Evolutionary conservation across 2,329 filamentous ascomycete genomes (phyloP), one percentile per base, ranked within the genome.

Genomic region (Stagonosporopsis vannaccii): DNA sequence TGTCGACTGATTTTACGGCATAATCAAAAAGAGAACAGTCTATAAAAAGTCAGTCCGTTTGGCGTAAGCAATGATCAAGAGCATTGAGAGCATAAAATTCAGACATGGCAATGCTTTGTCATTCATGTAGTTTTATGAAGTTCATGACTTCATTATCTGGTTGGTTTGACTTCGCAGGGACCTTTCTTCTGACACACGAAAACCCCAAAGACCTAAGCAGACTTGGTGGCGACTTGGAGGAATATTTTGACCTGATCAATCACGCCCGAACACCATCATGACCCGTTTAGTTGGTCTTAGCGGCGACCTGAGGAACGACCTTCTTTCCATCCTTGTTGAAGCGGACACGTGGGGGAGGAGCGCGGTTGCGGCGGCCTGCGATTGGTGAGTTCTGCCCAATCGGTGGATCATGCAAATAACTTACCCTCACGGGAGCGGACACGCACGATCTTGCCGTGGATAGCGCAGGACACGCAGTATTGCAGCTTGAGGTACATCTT

Each of bases 251-350:
- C 30, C 65, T 71, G 67, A 68, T 70, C 68, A 63, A 65, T 67
- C 61, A 61, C 52, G 61, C 56, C 62, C 52, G 44, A 22, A 54
- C 46, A 25, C 40, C 60, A 45, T 51, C 55, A 42, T 37, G 17
- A 44, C 19, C 20, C n/a, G 15, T 59, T 51, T 74, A 75, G 59
- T 61, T 74, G 32, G 81, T 75, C 74, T 84, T 83, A 84, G 91
- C 91, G 76, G 86, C 85, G 81, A 91, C 89, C 83, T 92, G 88
- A 78, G 94, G 92, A 81, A 89, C 90, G 80, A 99, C 89, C 90
- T 99, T 99, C 92, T 99, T 99, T 87, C 93, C 94, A 79, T 99
- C 95, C 90, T 98, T 97, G 91, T 99, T 99, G 92, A 96, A 99
- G 77, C 95, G 87, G 77, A 99, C 93, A 80, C 95, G 89, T 78